phyloP scores from a whole-genome alignment of 2,329 filamentous ascomycete species.

The Blastomyces gilchristii region DNA sequence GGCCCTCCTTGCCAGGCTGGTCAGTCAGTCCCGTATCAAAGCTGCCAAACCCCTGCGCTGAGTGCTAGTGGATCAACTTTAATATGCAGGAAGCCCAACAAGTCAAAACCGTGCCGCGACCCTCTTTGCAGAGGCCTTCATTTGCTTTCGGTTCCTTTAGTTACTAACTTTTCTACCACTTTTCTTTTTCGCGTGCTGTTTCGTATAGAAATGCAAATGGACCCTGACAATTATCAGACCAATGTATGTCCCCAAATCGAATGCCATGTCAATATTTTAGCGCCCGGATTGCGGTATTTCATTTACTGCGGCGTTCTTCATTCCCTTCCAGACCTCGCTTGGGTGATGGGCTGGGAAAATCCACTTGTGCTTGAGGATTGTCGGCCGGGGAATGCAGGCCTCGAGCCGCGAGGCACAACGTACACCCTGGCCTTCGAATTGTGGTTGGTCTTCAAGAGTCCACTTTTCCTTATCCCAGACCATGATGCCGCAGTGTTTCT shows the following conservation, averaged over 20 bases:
- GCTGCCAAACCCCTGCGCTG: neutral
- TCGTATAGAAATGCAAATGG: neutral
- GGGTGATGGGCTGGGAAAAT: neutral
- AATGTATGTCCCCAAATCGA: neutral
- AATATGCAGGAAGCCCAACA: slow-evolving; percentile 9
- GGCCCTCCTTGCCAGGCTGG: neutral
- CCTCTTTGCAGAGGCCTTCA: neutral
- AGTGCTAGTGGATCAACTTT: slow-evolving; percentile 1
- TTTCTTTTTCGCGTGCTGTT: neutral
- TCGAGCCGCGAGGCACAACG: slow-evolving; percentile 5
- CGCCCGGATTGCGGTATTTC: no score
- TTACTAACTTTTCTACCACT: neutral
- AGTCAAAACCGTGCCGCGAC: slow-evolving; percentile 3
- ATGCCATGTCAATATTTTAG: neutral
- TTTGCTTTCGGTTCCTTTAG: neutral
- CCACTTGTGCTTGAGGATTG: neutral
- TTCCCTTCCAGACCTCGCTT: neutral
- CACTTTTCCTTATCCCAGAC: neutral
- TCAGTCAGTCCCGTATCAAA: neutral
- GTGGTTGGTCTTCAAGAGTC: neutral
- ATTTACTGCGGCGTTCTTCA: neutral
- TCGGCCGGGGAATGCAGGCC: neutral
- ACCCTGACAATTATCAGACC: neutral
- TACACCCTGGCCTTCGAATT: neutral
- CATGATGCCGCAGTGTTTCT: neutral